Base-by-base conservation (phyloP, 2,329 filamentous ascomycete genomes). In the Neoarthrinium moseri region DNA sequence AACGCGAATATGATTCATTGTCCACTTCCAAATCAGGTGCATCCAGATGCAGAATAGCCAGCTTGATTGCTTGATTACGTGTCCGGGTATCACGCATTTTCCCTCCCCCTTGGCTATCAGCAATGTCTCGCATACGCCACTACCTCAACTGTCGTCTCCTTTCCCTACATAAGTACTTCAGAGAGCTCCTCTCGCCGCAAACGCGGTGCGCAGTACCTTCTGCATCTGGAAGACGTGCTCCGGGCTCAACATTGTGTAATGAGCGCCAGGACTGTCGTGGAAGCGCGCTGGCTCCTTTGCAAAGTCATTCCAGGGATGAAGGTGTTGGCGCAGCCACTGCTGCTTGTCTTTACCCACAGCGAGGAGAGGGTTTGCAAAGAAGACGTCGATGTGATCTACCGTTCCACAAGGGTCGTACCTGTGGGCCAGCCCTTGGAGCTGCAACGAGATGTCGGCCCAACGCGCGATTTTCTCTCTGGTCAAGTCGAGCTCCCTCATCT, bases 391-490 rank as follows among this genome's bases (percentile, higher is more conserved):
- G 2, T 36, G 12, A 4, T 46, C 38, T 0, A 71, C 59, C 1
- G 36, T 44, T 0, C 68, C 67, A 1, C 20, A n/a, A 2, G 70
- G 69, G 21, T 70, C 63, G 48, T 72, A 73, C 4, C 67, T 56
- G 2, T 47, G 33, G 3, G 58, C 61, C 12, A 64, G 60, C 20
- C 51, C 56, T 44, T 68, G 62, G 24, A 70, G 38, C 0, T 42
- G 35, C 23, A 53, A 57, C 1, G 66, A 59, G 6, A 69, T 22
- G 11, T 58, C 44, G 1, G 62, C 56, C 64, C 66, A 69, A 5
- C 47, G 52, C 6, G 48, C 48, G 40, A 69, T 40, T 17, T 49
- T 52, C 3, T 46, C 39, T 4, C 40, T 38, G 11, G 48, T 52
- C 22, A 66, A 42, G 21, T 51, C 56, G 27, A 66, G 42, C 43